Evolutionary conservation across 2,329 filamentous ascomycete genomes (phyloP).

Genomic region (Thielaviopsis punctulata): DNA sequence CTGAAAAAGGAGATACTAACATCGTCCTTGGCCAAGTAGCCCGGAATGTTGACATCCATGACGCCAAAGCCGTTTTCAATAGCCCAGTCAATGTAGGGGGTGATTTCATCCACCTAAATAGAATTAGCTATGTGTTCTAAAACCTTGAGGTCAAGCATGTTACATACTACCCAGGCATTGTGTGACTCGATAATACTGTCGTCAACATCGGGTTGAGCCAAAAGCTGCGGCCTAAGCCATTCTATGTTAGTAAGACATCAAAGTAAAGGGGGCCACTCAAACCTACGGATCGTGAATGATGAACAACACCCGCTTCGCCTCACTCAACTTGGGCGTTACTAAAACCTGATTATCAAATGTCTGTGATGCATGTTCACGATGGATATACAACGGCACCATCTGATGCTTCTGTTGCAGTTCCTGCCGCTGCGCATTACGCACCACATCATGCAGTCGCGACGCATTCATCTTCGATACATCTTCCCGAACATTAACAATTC

Average conservation of each 20-base stretch:
- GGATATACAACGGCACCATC: constrained; percentile 69
- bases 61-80: constrained; percentile 59
- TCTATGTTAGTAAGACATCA: not conserved
- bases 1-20: constrained; percentile 15
- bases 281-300: constrained; percentile 82
- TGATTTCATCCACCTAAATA: constrained; percentile 58
- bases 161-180: constrained; percentile 65
- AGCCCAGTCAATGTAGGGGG: constrained; percentile 74
- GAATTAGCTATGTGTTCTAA: constrained; percentile 9
- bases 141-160: constrained; percentile 17
- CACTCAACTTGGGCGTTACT: constrained; percentile 54
- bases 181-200: constrained; percentile 63
- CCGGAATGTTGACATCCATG: constrained; percentile 82
- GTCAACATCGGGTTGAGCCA: constrained; percentile 48
- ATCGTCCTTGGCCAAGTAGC: constrained; percentile 49
- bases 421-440: constrained; percentile 60
- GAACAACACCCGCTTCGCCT: constrained; percentile 53
- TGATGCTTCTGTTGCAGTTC: constrained; percentile 52
- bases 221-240: constrained; percentile 45
- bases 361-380: constrained; percentile 52
- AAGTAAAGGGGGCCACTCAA: not conserved
- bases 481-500: constrained; percentile 36
- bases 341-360: constrained; percentile 78
- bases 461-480: constrained; percentile 35
- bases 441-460: constrained; percentile 58